These are phyloP conservation scores for Pythium utonaiense DNA, from an alignment of 352 stramenopile genomes.

Conservation along the genomic window DNA sequence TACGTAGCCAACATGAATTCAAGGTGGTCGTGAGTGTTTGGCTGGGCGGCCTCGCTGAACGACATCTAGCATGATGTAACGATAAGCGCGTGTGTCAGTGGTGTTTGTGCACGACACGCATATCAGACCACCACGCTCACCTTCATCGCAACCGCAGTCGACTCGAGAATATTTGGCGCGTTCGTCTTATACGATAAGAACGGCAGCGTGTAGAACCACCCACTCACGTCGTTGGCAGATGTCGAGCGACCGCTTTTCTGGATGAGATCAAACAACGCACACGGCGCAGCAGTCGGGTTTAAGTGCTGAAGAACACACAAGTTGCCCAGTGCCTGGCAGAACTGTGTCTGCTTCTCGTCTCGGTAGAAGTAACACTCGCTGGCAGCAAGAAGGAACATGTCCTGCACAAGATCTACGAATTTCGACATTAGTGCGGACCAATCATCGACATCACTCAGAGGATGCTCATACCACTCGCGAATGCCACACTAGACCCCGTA, in stretches of 20 bases:
- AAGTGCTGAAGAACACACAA: conserved; percentile 94
- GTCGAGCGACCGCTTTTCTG: conserved; percentile 46
- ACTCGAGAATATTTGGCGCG: conserved; percentile 52
- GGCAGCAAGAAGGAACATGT: conserved; percentile 70
- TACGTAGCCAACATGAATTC: conserved; percentile 87
- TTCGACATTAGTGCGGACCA: neutral
- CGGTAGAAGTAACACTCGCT: conserved; percentile 89
- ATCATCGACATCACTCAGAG: conserved; percentile 3
- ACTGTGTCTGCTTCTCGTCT: conserved; percentile 49
- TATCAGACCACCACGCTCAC: conserved; percentile 15
- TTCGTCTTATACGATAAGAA: conserved; percentile 86
- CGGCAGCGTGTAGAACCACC: conserved; percentile 79
- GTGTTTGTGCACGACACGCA: neutral
- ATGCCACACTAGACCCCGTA: conserved; percentile 25
- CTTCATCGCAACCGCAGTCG: conserved; percentile 72
- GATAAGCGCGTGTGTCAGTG: neutral
- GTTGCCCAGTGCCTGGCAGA: conserved; percentile 90
- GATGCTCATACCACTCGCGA: conserved; percentile 33
- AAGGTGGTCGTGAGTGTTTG: conserved; percentile 57
- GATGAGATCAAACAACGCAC: conserved; percentile 73
- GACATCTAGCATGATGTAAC: conserved; percentile 71
- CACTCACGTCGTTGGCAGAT: conserved; percentile 41
- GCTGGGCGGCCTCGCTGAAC: conserved; percentile 52
- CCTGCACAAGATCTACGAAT: conserved; percentile 57
- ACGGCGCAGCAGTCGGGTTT: conserved; percentile 50